Base-by-base conservation (phyloP, 1,139 yeast species). In the Scheffersomyces insectosa region DNA sequence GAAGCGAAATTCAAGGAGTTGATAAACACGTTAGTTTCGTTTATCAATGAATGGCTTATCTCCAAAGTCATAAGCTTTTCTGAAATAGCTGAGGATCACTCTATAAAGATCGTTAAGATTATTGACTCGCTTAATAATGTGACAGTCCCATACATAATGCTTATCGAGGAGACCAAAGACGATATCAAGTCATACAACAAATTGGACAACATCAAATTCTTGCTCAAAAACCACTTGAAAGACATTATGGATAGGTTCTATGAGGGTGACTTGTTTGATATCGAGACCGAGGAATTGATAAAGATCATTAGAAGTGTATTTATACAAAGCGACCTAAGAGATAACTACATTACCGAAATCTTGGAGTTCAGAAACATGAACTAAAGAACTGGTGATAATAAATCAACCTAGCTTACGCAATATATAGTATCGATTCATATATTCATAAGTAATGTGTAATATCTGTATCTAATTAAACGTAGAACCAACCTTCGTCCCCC, bases 221-320 rank as follows among this genome's bases (percentile, higher is more conserved):
- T 85, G 35, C 59, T 85, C 41, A 74, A 72, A 29, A 70, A 72
- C 42, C 86, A 83, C 53, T 66, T 90, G 59, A 82, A 75, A 30
- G 85, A 82, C 36, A 89, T 90, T 39, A 76, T 85, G 75, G 85
- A 80, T 28, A 60, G 80, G 56, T 86, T 85, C 54, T 85, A 84
- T 55, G 82, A 81, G 47, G 95, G 91, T 12, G 85, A 83, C 42
- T 80, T 88, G 47, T 87, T 75, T 48, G 90, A 89, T 53, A 77
- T 88, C 46, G 68, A 79, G 7, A 81, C 95, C 0, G 68, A 72
- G 2, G 97, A 90, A 62, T 66, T 91, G 43, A 71, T 82, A 3
- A 60, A 67, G 8, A 67, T 90, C 56, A 70, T 91, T n/a, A 52
- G 63, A 47, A 62, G 66, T 35, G 66, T 88, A 40, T 90, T 90